Conservation (phyloP, 805 yeast genomes). For the Yarrowia bubula region DNA sequence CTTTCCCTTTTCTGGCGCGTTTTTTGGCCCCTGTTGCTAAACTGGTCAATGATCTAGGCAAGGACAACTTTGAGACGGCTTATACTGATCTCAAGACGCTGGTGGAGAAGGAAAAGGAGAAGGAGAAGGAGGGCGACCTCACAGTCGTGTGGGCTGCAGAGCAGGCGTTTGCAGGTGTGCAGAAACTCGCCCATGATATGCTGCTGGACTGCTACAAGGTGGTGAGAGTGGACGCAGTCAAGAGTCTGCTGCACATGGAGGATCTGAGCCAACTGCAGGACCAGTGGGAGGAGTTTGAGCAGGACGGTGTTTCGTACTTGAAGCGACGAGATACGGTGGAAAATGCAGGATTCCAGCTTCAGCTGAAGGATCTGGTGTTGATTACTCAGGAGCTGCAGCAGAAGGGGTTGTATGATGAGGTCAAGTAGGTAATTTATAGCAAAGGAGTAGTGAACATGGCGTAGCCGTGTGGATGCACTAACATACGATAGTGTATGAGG, state of each 20-base stretch:
- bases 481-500: too few relatives aligned
- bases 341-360: neutral
- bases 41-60: neutral
- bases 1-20: neutral
- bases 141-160: constrained; percentile 1
- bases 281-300: constrained; percentile 14
- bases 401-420: constrained; percentile 1
- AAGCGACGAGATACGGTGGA: neutral
- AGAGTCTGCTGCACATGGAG: neutral
- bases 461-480: too few relatives aligned
- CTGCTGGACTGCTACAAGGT: constrained; percentile 4
- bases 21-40: neutral
- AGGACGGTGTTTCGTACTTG: constrained; percentile 4
- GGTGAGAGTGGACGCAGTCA: neutral
- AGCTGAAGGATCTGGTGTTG: constrained; percentile 9
- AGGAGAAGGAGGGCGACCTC: neutral
- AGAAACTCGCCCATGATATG: constrained; percentile 3
- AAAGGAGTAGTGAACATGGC: neutral
- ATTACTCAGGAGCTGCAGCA: constrained; percentile 15
- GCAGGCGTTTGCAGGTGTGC: constrained; percentile 4
- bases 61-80: constrained; percentile 6
- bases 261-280: neutral
- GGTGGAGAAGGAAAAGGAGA: neutral
- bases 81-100: neutral
- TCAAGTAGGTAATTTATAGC: constrained; percentile 9